Base-by-base conservation (phyloP, 345 rosid genomes). In the Acer saccharum region DNA sequence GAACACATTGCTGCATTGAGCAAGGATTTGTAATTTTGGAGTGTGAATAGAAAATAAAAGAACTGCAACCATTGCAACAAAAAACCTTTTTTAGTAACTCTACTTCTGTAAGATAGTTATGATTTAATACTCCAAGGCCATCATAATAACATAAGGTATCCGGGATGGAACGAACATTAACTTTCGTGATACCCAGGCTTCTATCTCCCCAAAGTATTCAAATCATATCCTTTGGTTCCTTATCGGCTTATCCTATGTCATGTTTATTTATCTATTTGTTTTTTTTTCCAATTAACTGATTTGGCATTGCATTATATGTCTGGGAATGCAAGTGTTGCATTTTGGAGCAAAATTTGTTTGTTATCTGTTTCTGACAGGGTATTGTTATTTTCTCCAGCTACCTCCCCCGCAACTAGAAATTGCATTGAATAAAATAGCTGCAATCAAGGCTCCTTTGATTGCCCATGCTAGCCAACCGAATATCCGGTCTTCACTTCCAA, bases 331-430 rank as follows among this genome's bases (percentile, higher is more conserved):
- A 61, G 12, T 16, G 27, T 11, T 54, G 52, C 60, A 7, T 54
- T 61, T 68, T 70, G 18, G 55, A 68, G 43, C 16, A 48, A 75
- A 75, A 12, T 50, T 35, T 54, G 6, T 52, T 12, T 43, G 29
- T 65, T 43, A 58, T 57, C 44, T 76, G 50, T 44, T 67, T 74
- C 83, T 76, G 58, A 79, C 58, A 12, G 14, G n/a, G 16, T 14
- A 8, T 73, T 43, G 43, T 78, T 66, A 63, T 65, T 58, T 79
- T 62, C 73, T 74, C 74, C 91, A 93, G 99, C 88, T 96, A 73
- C 99, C 99, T 84, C 89, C 99, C 23, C 92, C 93, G 35, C 99
- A 94, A 79, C 86, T 96, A 65, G 98, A 88, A 86, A 94, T 88
- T 82, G 98, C 98, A 75, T 83, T 96, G 89, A 88, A 89, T 81